These are phyloP conservation scores for Sinapis alba DNA, from an alignment of 441 rosid species.

Conservation along the genomic window DNA sequence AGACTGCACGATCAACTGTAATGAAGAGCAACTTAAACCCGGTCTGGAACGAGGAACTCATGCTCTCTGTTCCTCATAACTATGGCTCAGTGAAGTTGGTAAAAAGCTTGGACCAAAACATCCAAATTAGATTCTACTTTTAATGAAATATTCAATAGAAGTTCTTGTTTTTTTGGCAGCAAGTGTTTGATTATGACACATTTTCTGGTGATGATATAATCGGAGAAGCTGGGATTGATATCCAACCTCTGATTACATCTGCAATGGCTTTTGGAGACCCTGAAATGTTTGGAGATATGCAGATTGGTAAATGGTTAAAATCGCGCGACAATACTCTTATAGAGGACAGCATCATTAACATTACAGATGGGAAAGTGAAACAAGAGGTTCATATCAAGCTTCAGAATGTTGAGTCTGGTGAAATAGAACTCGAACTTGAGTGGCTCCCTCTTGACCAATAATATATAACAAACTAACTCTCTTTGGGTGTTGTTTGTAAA, in stretches of 20 bases:
- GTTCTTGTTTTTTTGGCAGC: not conserved
- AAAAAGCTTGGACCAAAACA: not conserved
- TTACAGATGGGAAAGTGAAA: not conserved
- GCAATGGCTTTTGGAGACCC: not conserved
- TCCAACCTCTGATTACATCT: not conserved
- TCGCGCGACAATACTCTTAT: not conserved
- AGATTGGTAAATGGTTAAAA: not conserved
- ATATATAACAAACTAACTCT: not conserved
- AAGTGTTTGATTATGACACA: not conserved
- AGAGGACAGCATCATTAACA: not conserved
- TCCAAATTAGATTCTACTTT: not conserved
- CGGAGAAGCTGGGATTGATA: not conserved
- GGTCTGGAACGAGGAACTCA: constrained; percentile 2
- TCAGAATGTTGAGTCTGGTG: not conserved
- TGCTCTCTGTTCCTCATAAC: not conserved
- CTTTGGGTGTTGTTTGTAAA: too few species aligned
- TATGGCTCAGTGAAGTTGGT: not conserved
- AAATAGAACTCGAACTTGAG: not conserved
- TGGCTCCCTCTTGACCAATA: not conserved
- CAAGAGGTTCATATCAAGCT: not conserved
- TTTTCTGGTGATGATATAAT: not conserved
- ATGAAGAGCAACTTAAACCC: constrained; percentile 4
- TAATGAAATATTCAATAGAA: not conserved
- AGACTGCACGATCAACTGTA: not conserved
- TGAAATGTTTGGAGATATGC: constrained; percentile 1